Evolutionary conservation across 495 filamentous ascomycete genomes (phyloP).

Genomic region (Choiromyces venosus): DNA sequence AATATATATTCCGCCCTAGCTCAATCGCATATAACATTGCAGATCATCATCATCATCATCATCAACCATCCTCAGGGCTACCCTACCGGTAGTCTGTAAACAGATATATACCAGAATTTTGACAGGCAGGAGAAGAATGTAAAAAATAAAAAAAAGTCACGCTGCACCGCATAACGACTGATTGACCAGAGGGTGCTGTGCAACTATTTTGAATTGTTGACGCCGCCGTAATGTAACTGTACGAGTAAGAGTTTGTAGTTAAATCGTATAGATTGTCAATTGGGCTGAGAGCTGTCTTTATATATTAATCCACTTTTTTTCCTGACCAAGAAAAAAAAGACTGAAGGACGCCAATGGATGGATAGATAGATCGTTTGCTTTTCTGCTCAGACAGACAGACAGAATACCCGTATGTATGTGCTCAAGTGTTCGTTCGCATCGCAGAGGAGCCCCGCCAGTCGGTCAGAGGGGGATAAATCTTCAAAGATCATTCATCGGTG

Average conservation of each 20-base stretch:
- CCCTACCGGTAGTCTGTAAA: not conserved
- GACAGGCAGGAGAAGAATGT: not conserved
- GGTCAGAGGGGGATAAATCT: not conserved
- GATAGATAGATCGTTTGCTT: not conserved
- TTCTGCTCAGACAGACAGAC: not conserved
- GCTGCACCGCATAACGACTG: not conserved
- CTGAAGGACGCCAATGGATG: not conserved
- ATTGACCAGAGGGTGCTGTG: not conserved
- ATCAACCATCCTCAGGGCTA: not conserved
- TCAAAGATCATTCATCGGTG: not conserved
- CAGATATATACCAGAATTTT: not conserved
- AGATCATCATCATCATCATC: conserved; percentile 2
- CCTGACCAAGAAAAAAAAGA: not conserved
- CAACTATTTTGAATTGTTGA: not conserved
- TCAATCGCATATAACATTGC: not conserved
- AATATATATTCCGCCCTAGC: not conserved
- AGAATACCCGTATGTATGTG: conserved; percentile 1
- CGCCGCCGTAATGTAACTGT: not conserved
- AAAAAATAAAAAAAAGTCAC: too few species aligned
- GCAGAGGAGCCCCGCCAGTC: not conserved
- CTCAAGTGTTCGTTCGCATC: not conserved
- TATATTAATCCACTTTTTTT: not conserved
- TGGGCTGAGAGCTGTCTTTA: conserved; percentile 2
- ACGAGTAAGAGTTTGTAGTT: not conserved
- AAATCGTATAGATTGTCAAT: not conserved